phyloP scores from a whole-genome alignment of 768 basidiomycete genomes.

The Amylocystis lapponica region DNA sequence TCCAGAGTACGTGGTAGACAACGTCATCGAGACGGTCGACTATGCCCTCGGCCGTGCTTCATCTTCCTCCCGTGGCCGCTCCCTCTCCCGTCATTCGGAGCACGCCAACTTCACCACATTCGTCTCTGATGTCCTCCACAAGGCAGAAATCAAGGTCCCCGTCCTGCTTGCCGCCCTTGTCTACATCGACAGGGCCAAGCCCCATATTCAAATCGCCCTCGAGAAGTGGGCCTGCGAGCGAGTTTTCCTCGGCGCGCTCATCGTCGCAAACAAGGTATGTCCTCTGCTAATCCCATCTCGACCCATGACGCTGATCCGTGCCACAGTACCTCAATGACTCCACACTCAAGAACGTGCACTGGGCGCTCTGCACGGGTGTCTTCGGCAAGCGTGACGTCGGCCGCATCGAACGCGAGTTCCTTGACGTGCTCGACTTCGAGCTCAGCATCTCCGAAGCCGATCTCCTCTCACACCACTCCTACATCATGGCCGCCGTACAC shows the following conservation, averaged over 20 bases:
- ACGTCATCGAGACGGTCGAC: constrained; percentile 67
- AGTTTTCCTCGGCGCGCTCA: constrained; percentile 87
- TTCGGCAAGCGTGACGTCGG: constrained; percentile 80
- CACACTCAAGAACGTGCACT: constrained; percentile 86
- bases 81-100: constrained; percentile 41
- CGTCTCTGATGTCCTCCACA: constrained; percentile 59
- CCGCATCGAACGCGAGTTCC: constrained; percentile 77
- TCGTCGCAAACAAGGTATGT: constrained; percentile 76
- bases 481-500: constrained; percentile 25
- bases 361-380: constrained; percentile 80
- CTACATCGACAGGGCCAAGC: constrained; percentile 73
- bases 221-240: constrained; percentile 87
- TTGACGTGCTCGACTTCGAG: constrained; percentile 75
- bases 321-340: constrained; percentile 79
- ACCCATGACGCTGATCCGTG: constrained; percentile 1
- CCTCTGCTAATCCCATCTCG: constrained; percentile 15
- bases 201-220: constrained; percentile 73
- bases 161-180: constrained; percentile 66
- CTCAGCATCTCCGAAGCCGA: constrained; percentile 60
- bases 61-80: constrained; percentile 46
- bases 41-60: constrained; percentile 68
- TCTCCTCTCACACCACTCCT: constrained; percentile 42
- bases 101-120: constrained; percentile 58
- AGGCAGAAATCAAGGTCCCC: constrained; percentile 68
- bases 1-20: constrained; percentile 68